Evolutionary conservation across 805 yeast species (phyloP), one percentile per base, ranked within the genome.

Genomic region (Metschnikowia borealis): DNA sequence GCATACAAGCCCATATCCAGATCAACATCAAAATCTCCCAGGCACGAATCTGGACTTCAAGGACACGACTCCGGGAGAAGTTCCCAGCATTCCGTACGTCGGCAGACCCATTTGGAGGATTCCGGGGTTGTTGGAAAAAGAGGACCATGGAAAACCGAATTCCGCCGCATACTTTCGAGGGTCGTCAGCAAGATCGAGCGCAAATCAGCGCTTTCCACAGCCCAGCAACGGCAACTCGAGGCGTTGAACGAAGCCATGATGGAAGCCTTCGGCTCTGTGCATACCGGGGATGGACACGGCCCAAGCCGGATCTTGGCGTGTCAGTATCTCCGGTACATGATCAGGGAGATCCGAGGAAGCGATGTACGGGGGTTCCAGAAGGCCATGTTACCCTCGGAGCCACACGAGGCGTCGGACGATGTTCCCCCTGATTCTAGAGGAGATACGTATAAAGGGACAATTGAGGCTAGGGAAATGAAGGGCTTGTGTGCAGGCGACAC

Each of bases 241-340:
- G 45, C 18, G 14, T 13, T 42, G 11, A 29, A 32, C 13, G 45
- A 21, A 14, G 32, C 20, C 6, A 20, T 42, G 31, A n/a, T 33
- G 38, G 45, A 42, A 10, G 15, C 21, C 1, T 42, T 42, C 21
- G n/a, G 20, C 13, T 31, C 5, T 17, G 45, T 42, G 31, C 45
- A 8, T 29, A 15, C 45, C 37, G 37, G n/a, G 3, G 45, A 42
- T 11, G 26, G n/a, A 3, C 11, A 8, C 18, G 36, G 36, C 8
- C 36, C 45, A 29, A 20, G 38, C 10, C 70, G 68, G 49, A 53
- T 71, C 2, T 44, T 73, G n/a, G 51, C 69, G 11, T 71, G 69
- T 47, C 77, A 71, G 51, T 70, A 67, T 48, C 56, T 73, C 48
- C 71, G 73, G 55, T 71, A 71, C 44, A 54, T 73, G 8, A 52